phyloP scores from a whole-genome alignment of 768 basidiomycete species.

The Mrakia blollopis region DNA sequence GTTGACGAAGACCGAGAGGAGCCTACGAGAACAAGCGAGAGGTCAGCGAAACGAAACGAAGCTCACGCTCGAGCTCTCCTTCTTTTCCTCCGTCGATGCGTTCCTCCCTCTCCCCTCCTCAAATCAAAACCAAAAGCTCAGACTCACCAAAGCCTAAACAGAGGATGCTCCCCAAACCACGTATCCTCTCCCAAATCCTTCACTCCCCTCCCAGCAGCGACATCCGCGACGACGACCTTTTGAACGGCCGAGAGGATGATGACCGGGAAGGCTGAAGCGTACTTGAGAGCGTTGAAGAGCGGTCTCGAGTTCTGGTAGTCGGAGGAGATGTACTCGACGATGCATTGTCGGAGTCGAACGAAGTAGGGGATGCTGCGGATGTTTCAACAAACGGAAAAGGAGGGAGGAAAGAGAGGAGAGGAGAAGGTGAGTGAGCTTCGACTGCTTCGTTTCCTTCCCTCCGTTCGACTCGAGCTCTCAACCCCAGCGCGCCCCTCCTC shows the following conservation, averaged over 20 bases:
- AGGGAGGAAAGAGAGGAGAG: background rate
- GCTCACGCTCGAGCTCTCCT: background rate
- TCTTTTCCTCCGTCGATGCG: background rate
- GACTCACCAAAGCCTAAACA: constrained; percentile 79
- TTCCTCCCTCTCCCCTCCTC: background rate
- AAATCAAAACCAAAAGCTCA: background rate
- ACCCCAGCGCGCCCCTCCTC: no score
- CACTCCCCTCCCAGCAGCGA: constrained; percentile 52
- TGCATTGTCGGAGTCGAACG: constrained; percentile 87
- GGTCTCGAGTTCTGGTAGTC: constrained; percentile 64
- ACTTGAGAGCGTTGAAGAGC: constrained; percentile 88
- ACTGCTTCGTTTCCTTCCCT: background rate
- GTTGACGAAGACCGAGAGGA: constrained; percentile 77
- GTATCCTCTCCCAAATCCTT: constrained; percentile 44
- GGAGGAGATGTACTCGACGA: constrained; percentile 69
- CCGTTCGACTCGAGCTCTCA: background rate
- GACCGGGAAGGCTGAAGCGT: constrained; percentile 92
- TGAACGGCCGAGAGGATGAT: constrained; percentile 92
- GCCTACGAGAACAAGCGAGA: constrained; percentile 50
- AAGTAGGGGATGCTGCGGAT: constrained; percentile 85
- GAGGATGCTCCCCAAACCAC: constrained; percentile 70
- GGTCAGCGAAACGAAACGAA: background rate
- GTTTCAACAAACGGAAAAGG: background rate
- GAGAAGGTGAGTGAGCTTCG: no score
- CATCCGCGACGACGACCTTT: constrained; percentile 60